Conservation (phyloP, 768 basidiomycete genomes). For the Naganishia onofrii region DNA sequence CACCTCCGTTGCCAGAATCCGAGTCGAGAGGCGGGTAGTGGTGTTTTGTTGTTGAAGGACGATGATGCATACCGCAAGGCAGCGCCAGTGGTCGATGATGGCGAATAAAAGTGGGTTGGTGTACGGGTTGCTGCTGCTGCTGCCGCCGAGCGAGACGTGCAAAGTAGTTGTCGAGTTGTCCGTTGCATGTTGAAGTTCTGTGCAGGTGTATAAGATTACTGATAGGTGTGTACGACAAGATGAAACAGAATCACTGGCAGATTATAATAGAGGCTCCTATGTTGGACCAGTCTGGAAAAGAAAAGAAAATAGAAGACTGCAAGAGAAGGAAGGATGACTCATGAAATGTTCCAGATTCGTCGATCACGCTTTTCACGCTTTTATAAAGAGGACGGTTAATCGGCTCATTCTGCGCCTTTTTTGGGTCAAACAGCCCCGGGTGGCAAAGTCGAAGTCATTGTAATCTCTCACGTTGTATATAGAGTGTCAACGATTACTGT, state of each 20-base stretch:
- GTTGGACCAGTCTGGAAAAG: background rate
- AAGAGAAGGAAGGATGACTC: background rate
- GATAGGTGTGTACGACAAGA: background rate
- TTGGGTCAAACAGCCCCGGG: background rate
- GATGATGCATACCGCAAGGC: background rate
- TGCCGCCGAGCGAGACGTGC: too few relatives aligned
- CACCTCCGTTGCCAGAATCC: background rate
- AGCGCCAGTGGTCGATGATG: background rate
- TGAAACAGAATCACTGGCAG: too few relatives aligned
- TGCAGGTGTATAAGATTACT: background rate
- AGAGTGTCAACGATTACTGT: too few relatives aligned
- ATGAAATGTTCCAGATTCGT: slow-evolving; percentile 25
- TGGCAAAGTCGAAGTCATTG: too few relatives aligned
- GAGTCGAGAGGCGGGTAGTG: background rate
- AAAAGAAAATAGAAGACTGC: slow-evolving; percentile 10
- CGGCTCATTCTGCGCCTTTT: slow-evolving; percentile 18
- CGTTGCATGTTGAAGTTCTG: background rate
- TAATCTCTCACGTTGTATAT: too few relatives aligned
- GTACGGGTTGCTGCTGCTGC: background rate
- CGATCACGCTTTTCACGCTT: background rate
- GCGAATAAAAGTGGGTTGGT: background rate
- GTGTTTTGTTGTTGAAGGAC: background rate
- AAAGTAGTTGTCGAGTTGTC: background rate
- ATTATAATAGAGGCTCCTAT: too few relatives aligned
- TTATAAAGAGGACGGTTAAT: too few relatives aligned